These are phyloP conservation scores for Gloeopeniophorella convolvens DNA, from an alignment of 768 basidiomycete species.

Conservation along the genomic window DNA sequence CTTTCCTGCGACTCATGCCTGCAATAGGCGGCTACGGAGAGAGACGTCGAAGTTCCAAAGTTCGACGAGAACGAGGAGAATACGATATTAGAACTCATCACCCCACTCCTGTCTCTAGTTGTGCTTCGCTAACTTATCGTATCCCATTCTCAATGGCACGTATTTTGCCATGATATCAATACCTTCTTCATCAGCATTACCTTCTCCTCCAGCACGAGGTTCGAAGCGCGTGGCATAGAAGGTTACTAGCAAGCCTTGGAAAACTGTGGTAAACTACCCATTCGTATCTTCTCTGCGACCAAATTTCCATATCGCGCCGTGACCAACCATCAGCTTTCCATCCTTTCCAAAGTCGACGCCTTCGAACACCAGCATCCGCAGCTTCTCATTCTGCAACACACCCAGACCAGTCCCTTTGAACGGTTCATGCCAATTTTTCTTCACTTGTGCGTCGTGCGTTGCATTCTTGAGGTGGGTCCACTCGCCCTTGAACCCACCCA, in stretches of 20 bases:
- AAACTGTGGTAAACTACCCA: too few relatives aligned
- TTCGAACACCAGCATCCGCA: constrained; percentile 16
- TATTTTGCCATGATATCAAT: too few relatives aligned
- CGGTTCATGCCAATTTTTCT: constrained; percentile 15
- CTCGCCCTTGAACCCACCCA: constrained; percentile 61
- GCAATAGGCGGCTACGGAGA: constrained; percentile 48
- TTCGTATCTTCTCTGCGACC: background rate
- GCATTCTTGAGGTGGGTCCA: constrained; percentile 29
- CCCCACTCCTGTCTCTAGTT: too few relatives aligned
- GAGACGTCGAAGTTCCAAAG: constrained; percentile 64
- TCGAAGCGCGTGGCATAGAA: too few relatives aligned
- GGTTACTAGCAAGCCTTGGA: too few relatives aligned
- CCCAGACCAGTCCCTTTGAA: constrained; percentile 15
- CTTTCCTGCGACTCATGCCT: background rate
- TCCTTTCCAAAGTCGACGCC: constrained; percentile 15
- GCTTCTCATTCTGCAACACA: constrained; percentile 15
- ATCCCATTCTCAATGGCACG: too few relatives aligned
- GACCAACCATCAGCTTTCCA: constrained; percentile 6
- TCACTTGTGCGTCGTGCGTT: background rate
- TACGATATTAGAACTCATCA: constrained; percentile 20
- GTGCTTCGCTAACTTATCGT: too few relatives aligned
- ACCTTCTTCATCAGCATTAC: too few relatives aligned
- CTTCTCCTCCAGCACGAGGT: too few relatives aligned
- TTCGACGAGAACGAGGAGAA: constrained; percentile 22
- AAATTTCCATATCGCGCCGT: constrained; percentile 15